Percentiles rank a stretch among this genome's conserved stretches.
Evolutionary conservation across 2,329 filamentous ascomycete genomes (phyloP).

Genomic region (Hymenoscyphus scutula): DNA sequence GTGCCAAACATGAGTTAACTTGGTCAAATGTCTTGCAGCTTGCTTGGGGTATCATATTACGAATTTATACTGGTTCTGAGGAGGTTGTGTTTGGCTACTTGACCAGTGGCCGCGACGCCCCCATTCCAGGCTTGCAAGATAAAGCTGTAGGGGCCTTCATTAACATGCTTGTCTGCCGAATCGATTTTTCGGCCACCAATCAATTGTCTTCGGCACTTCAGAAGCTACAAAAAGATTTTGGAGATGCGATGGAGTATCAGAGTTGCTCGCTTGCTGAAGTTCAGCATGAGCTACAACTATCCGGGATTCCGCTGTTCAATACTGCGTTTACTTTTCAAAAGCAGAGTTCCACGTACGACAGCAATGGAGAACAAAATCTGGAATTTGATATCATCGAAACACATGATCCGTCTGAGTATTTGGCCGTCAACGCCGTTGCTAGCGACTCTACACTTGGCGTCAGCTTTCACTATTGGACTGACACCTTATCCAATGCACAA

Average conservation of each 20-base stretch:
- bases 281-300: slow-evolving; percentile 38
- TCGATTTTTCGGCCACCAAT: slow-evolving; percentile 4
- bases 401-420: slow-evolving; percentile 42
- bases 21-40: slow-evolving; percentile 39
- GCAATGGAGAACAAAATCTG: slow-evolving; percentile 24
- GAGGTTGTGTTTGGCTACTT: slow-evolving; percentile 42
- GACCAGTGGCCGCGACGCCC: slow-evolving; percentile 35
- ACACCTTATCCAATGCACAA: slow-evolving; percentile 7
- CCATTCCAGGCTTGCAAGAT: slow-evolving; percentile 13
- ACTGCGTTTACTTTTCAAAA: slow-evolving; percentile 42
- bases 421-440: slow-evolving; percentile 42
- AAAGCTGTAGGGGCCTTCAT: slow-evolving; percentile 14
- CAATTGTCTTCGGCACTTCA: slow-evolving; percentile 7
- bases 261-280: slow-evolving; percentile 16
- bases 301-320: slow-evolving; percentile 41
- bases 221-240: slow-evolving; percentile 13
- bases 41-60: slow-evolving; percentile 40
- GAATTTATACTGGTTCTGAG: slow-evolving; percentile 40
- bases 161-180: slow-evolving; percentile 16
- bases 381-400: slow-evolving; percentile 36
- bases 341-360: slow-evolving; percentile 21
- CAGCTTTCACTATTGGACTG: slow-evolving; percentile 37
- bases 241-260: slow-evolving; percentile 11
- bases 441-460: slow-evolving; percentile 38
- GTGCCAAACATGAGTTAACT: slow-evolving; percentile 30